Evolutionary conservation across 2,329 filamentous ascomycete genomes (phyloP).

Genomic region (Paradendryphiella salina): DNA sequence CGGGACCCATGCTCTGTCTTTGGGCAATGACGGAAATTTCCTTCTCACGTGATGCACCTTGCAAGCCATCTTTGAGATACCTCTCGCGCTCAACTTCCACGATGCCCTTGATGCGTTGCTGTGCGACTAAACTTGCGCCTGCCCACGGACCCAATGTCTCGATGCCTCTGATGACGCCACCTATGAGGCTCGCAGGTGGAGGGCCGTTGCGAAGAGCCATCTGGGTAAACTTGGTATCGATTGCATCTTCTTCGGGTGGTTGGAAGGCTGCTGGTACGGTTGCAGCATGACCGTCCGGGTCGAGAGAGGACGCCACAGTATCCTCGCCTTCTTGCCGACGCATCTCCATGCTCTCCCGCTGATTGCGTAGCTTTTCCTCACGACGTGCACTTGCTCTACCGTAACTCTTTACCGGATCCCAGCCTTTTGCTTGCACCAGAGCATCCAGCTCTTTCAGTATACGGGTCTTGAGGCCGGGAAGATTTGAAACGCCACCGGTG

Average conservation of each 20-base stretch:
- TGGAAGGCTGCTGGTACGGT: constrained; percentile 48
- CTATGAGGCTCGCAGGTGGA: constrained; percentile 46
- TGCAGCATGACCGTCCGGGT: constrained; percentile 9
- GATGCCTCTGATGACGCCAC: constrained; percentile 66
- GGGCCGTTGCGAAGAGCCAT: constrained; percentile 51
- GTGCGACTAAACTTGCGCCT: constrained; percentile 70
- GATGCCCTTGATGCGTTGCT: constrained; percentile 69
- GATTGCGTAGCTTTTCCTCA: constrained; percentile 32
- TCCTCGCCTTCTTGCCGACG: constrained; percentile 29
- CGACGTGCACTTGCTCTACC: constrained; percentile 56
- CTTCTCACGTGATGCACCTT: constrained; percentile 62
- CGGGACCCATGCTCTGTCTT: constrained; percentile 66
- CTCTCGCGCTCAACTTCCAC: constrained; percentile 72
- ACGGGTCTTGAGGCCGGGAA: constrained; percentile 77
- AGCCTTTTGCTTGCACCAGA: constrained; percentile 70
- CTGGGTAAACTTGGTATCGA: constrained; percentile 62
- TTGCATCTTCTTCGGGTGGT: constrained; percentile 58
- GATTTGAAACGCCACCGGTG: constrained; percentile 75
- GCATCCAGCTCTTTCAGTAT: constrained; percentile 73
- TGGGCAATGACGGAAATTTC: constrained; percentile 63
- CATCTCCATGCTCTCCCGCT: constrained; percentile 29
- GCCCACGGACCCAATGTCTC: constrained; percentile 74
- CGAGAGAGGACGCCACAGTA: constrained; percentile 26
- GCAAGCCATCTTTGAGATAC: constrained; percentile 68
- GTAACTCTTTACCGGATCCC: constrained; percentile 75